phyloP scores from a whole-genome alignment of 352 stramenopile species.

The Globisporangium irregulare region DNA sequence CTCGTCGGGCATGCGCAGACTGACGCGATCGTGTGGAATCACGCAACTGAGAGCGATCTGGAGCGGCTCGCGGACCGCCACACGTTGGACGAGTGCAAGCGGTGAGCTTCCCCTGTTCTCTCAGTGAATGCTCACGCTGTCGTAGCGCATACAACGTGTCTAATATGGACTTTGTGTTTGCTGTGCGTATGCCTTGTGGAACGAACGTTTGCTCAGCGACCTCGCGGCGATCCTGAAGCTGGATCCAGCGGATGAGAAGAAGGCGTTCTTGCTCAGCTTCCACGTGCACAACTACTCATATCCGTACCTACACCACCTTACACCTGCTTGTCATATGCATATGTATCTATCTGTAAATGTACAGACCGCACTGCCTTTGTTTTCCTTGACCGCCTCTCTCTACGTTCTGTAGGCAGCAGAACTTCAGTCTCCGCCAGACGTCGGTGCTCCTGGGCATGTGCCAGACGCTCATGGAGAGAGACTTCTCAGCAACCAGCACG shows the following conservation, averaged over 20 bases:
- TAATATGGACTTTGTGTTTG: neutral
- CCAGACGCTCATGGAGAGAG: conserved; percentile 58
- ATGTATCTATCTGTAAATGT: conserved; percentile 1
- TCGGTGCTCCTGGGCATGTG: conserved; percentile 70
- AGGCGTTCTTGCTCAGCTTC: conserved; percentile 49
- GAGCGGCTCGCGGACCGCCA: conserved; percentile 32
- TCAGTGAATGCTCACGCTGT: neutral
- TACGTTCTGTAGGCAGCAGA: conserved; percentile 65
- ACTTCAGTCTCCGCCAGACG: conserved; percentile 51
- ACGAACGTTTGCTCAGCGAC: conserved; percentile 20
- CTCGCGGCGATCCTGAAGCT: conserved; percentile 53
- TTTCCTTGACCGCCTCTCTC: conserved; percentile 7
- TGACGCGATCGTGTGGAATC: conserved; percentile 62
- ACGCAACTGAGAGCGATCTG: conserved; percentile 39
- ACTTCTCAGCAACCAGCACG: conserved; percentile 42
- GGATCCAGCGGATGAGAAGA: conserved; percentile 31
- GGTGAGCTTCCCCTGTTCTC: conserved; percentile 20
- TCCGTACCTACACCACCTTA: conserved; percentile 17
- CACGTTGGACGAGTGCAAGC: conserved; percentile 56
- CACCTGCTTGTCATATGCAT: neutral
- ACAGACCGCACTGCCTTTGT: neutral
- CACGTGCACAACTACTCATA: conserved; percentile 74
- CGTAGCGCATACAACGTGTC: neutral
- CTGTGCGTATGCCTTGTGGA: conserved; percentile 3
- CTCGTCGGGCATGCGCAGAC: conserved; percentile 19